These are phyloP conservation scores for Zostera marina DNA, from an alignment of 116 monocot species.

Conservation along the genomic window DNA sequence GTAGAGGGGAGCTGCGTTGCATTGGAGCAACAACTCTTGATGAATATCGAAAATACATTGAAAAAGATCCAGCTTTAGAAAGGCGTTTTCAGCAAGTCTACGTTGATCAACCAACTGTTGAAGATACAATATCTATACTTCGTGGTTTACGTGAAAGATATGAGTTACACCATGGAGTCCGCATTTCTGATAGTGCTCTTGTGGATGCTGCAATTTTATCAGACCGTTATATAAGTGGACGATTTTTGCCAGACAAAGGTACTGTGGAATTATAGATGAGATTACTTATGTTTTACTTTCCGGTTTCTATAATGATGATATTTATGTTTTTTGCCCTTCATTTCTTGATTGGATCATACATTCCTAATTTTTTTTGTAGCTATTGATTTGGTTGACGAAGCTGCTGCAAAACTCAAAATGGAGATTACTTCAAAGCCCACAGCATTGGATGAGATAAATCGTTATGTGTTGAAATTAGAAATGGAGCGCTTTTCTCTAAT, in stretches of 20 bases:
- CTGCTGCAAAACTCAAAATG: conserved; percentile 99
- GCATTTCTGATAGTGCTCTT: conserved; percentile 84
- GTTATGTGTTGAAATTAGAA: conserved; percentile 88
- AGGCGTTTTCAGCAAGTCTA: conserved; percentile 97
- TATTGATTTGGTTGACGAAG: conserved; percentile 96
- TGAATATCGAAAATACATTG: conserved; percentile 96
- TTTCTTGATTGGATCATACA: not conserved
- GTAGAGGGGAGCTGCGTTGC: conserved; percentile 91
- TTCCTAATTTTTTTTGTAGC: conserved; percentile 33
- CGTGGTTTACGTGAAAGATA: conserved; percentile 95
- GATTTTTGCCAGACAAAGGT: conserved; percentile 99
- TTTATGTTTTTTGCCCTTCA: not conserved
- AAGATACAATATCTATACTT: conserved; percentile 92
- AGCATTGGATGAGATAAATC: conserved; percentile 90
- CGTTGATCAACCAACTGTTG: conserved; percentile 85
- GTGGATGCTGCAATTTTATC: conserved; percentile 88
- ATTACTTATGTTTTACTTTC: not conserved
- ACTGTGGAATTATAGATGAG: not conserved
- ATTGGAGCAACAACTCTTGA: conserved; percentile 98
- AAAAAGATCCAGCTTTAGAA: conserved; percentile 96
- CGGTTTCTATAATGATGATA: too few relatives aligned
- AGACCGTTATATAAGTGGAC: conserved; percentile 90
- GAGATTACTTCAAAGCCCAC: conserved; percentile 99
- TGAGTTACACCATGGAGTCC: conserved; percentile 95
- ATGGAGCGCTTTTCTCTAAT: conserved; percentile 95